Base-by-base conservation (phyloP, 495 filamentous ascomycete genomes). In the Hypomontagnella monticulosa region DNA sequence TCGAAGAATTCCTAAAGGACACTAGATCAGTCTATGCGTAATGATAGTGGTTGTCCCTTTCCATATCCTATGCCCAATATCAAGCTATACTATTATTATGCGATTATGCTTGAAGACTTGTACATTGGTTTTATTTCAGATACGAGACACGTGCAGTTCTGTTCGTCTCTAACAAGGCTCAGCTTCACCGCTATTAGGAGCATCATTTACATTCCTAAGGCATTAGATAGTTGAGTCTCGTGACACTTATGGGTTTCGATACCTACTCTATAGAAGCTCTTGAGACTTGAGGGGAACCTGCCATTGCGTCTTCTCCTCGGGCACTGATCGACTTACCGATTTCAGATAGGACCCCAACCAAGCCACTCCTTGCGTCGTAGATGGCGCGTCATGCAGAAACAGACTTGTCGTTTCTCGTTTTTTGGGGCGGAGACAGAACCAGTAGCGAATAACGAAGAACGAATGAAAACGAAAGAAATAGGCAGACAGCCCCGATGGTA, bases 331-430 rank as follows among this genome's bases (percentile, higher is more conserved):
- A 14, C 15, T 56, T 63, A 34, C 58, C 49, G 20, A 46, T 69
- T 63, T 36, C 49, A 51, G 65, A 59, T 47, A 42, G 30, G 9
- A 59, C 42, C 42, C 60, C 43, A 37, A 50, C 16, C 32, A 4
- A 50, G 30, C 42, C 30, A 38, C 65, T 60, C 66, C 66, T 69
- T 69, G 60, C 66, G 49, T 69, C 66, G 37, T 61, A 57, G 56
- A 50, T 61, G 57, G 56, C 51, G 55, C 44, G 55, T 38, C 46
- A 60, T 63, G 59, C 55, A 60, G 55, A 60, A 41, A 54, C 53
- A 56, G 54, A 53, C 37, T 44, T 32, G 51, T 30, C 42, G 12
- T 33, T 18, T 38, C 18, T 53, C 6, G 50, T n/a, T 18, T n/a
- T 18, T 19, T 42, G 3, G 16, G 34, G 38, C 43, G 38, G 23